Percentiles rank a stretch among this genome's conserved stretches.
Conservation (phyloP, 2,329 filamentous ascomycete genomes). For the Aspergillus sp. region DNA sequence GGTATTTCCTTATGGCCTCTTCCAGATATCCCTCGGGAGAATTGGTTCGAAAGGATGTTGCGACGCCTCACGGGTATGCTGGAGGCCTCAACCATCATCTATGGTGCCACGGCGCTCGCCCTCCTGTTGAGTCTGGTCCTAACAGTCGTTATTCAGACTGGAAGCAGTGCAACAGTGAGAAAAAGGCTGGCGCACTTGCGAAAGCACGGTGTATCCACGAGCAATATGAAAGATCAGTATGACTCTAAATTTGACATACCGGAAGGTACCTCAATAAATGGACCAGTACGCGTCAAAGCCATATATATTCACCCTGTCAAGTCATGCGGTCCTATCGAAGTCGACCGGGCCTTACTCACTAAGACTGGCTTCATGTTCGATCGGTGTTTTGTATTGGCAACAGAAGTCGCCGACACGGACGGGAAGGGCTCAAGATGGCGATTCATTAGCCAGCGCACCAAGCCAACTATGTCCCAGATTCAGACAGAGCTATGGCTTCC, state of each 20-base stretch:
- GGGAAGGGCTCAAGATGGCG: slow-evolving; percentile 8
- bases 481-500: slow-evolving; percentile 14
- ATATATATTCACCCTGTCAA: slow-evolving; percentile 16
- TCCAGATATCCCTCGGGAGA: too few relatives aligned
- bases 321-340: slow-evolving; percentile 13
- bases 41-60: not conserved
- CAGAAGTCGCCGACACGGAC: slow-evolving; percentile 2
- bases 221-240: slow-evolving; percentile 8
- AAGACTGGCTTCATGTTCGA: slow-evolving; percentile 16
- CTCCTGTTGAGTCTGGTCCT: slow-evolving; percentile 1
- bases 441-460: slow-evolving; percentile 19
- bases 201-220: slow-evolving; percentile 1
- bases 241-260: slow-evolving; percentile 1
- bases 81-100: not conserved
- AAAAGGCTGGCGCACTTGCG: slow-evolving; percentile 1
- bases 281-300: slow-evolving; percentile 10
- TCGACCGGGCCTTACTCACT: slow-evolving; percentile 11
- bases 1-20: too few relatives aligned
- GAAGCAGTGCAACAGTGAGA: not conserved
- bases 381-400: slow-evolving; percentile 13
- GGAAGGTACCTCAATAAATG: not conserved
- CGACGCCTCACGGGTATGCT: not conserved
- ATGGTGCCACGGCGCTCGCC: not conserved
- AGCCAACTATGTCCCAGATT: slow-evolving; percentile 15
- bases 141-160: not conserved